These are phyloP conservation scores for Pythium vanterpoolii DNA, from an alignment of 352 stramenopile species.

Conservation along the genomic window DNA sequence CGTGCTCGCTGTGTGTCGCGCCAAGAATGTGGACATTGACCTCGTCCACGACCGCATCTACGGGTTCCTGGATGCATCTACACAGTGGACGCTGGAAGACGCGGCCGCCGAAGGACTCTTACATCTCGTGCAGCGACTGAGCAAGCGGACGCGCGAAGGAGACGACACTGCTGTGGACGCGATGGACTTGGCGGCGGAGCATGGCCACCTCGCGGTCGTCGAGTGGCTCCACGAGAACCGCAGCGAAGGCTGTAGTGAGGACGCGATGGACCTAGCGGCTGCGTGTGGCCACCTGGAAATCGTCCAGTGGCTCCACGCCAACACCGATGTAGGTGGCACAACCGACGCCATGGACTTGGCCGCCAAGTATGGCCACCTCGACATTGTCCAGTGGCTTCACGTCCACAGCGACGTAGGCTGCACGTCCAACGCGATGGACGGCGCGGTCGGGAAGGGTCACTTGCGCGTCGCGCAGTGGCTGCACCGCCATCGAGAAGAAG, in stretches of 20 bases:
- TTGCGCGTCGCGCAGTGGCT: slow-evolving; percentile 33
- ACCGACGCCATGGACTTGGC: slow-evolving; percentile 31
- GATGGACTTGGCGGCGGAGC: not conserved
- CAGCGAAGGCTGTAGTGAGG: slow-evolving; percentile 46
- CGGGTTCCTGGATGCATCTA: slow-evolving; percentile 15
- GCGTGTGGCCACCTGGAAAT: slow-evolving; percentile 27
- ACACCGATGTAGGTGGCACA: slow-evolving; percentile 23
- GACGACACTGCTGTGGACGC: not conserved
- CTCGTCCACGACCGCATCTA: slow-evolving; percentile 20
- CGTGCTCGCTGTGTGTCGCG: slow-evolving; percentile 16
- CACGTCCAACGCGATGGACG: slow-evolving; percentile 29
- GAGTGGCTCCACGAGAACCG: slow-evolving; percentile 61
- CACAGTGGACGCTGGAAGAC: slow-evolving; percentile 18
- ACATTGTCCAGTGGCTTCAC: slow-evolving; percentile 31
- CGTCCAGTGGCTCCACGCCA: slow-evolving; percentile 21
- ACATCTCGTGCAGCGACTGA: slow-evolving; percentile 18
- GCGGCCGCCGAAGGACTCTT: slow-evolving; percentile 17
- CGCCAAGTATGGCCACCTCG: slow-evolving; percentile 26
- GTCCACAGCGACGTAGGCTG: slow-evolving; percentile 20
- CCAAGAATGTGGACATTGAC: slow-evolving; percentile 11
- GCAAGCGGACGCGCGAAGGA: not conserved
- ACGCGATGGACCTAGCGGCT: slow-evolving; percentile 29
- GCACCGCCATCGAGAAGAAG: slow-evolving; percentile 31
- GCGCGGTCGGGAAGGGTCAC: slow-evolving; percentile 24
- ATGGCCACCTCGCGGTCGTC: slow-evolving; percentile 24